Evolutionary conservation across 768 basidiomycete species (phyloP), one percentile per base, ranked within the genome.

Genomic region (Podaxis carcinomalis): DNA sequence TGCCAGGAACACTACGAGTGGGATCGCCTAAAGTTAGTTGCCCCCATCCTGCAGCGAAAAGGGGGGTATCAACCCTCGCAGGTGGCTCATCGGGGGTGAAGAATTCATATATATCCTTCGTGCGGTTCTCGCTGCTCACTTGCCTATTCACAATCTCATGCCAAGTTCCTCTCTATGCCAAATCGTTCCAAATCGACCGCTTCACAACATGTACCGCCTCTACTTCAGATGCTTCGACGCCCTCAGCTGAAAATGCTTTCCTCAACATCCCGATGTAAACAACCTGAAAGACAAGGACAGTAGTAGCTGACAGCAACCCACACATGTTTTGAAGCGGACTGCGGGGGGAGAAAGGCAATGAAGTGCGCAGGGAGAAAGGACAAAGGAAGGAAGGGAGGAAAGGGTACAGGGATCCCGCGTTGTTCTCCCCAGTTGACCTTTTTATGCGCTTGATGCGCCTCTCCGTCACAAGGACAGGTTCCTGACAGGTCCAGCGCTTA

Each of bases 101-200:
- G 49, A 58, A 58, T 27, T 49, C 57, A 14, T 50, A 58, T 23
- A 57, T 21, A 19, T 58, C 57, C 47, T 58, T 37, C 32, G 49
- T 58, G 9, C 57, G 49, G n/a, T 58, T 58, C 21, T 37, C 49
- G 16, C 35, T 37, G 32, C 23, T 58, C 11, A 28, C 28, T 35
- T 58, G 57, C 36, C 49, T 58, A 7, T n/a, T 36, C n/a, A 50
- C 57, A 25, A 51, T 3, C 9, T 37, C 47, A 27, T 58, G 57
- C 49, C 57, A 50, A 11, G 46, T 25, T 37, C 36, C 57, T 21
- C 57, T 58, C 9, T 49, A 36, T 6, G 16, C 46, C 36, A 57
- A 11, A 19, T 51, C 36, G 16, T 57, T 57, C 57, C 57, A 57
- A 51, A 37, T 19, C 27, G 57, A 57, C 36, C 57, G 10, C 36